Base-by-base conservation (phyloP, 257 asterid species). In the Solanum ossicruentum region DNA sequence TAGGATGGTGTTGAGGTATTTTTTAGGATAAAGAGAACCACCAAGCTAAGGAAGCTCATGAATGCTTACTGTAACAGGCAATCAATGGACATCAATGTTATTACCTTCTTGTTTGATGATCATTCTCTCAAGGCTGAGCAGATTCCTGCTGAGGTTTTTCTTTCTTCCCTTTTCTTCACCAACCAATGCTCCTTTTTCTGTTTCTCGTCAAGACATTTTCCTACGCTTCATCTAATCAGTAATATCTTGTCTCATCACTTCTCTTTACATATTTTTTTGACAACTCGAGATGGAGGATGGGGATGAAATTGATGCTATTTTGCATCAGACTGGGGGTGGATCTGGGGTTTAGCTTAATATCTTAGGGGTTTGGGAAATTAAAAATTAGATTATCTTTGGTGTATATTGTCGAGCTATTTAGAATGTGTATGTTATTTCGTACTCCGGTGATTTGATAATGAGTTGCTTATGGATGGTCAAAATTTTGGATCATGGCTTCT, bases 21-120 rank as follows among this genome's bases (percentile, higher is more conserved):
- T 85, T 90, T 90, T 67, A 88, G 89, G 83, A 88, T 90, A 5
- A 90, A 88, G 88, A 88, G 86, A 26, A 87, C 77, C 88, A 88
- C 92, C 8, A 89, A 85, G n/a, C 87, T 90, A 70, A 87, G 87
- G 87, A 88, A 90, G 87, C 90, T 90, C 15, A 87, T 90, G 88
- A 90, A 87, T 77, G 92, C 91, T 43, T 90, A 90, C 55, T 90
- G 91, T 67, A 90, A 90, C 41, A 85, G 91, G 2, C 91, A 88
- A 7, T 88, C 91, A 0, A 88, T 88, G 63, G 90, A 88, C 52
- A 28, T 87, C 58, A 84, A 70, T 15, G 79, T 90, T 3, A 88
- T 90, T 88, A 89, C 86, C 0, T 90, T 90, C 83, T 82, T 88
- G 80, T 90, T 87, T 49, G 92, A 88, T 82, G 92, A 91, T 0